Evolutionary conservation across 441 rosid genomes (phyloP).

Genomic region (Jatropha podagrica): DNA sequence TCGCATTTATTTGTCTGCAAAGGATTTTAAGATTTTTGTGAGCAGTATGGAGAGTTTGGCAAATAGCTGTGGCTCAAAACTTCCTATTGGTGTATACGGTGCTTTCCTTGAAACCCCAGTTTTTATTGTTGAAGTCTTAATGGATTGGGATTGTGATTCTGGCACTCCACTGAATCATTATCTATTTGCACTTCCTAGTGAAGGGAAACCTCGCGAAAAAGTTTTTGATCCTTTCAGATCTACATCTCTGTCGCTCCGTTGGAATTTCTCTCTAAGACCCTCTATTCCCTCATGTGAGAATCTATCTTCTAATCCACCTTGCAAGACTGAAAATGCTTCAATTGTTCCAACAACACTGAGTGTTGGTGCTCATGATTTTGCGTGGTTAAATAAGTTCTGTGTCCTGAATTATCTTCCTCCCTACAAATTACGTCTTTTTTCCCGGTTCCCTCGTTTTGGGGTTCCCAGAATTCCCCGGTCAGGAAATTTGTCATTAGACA

Average conservation of each 20-base stretch:
- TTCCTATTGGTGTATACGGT: constrained; percentile 50
- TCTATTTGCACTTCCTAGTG: constrained; percentile 83
- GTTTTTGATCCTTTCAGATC: constrained; percentile 98
- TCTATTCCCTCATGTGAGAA: constrained; percentile 33
- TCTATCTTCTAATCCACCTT: constrained; percentile 38
- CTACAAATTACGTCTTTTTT: constrained; percentile 87
- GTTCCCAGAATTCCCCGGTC: constrained; percentile 78
- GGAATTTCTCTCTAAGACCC: constrained; percentile 89
- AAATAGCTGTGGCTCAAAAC: constrained; percentile 59
- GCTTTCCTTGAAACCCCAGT: constrained; percentile 76
- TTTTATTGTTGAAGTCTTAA: constrained; percentile 80
- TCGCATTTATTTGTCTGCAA: constrained; percentile 64
- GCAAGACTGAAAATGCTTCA: constrained; percentile 46
- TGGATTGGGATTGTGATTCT: constrained; percentile 98
- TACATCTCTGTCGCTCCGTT: constrained; percentile 84
- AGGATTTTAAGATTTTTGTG: constrained; percentile 73
- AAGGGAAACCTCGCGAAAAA: constrained; percentile 81
- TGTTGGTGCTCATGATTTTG: constrained; percentile 95
- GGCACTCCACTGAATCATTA: constrained; percentile 93
- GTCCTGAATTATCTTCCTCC: constrained; percentile 87
- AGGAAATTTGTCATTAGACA: constrained; percentile 88
- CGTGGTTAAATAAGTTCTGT: constrained; percentile 93
- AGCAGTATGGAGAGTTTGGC: constrained; percentile 96
- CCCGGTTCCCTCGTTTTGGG: constrained; percentile 97
- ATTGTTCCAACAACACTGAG: constrained; percentile 61